Percentiles rank a stretch among this genome's conserved stretches.
phyloP scores from a whole-genome alignment of 148 eudicot genomes.

The Amaranthus cruentus region DNA sequence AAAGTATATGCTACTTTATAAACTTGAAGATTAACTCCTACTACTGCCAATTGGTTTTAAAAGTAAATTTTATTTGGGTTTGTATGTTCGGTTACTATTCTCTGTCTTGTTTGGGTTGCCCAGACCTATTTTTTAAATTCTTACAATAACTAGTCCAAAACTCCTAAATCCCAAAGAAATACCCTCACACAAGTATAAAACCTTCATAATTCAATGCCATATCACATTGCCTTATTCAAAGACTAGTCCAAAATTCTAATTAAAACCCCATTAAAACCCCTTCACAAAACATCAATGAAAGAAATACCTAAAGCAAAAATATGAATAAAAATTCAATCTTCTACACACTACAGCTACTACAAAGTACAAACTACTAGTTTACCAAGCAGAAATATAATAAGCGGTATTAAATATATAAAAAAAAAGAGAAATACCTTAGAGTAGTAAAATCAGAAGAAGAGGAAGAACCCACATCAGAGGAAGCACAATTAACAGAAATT shows the following conservation, averaged over 20 bases:
- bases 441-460: slow-evolving; percentile 36
- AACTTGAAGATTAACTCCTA: too few relatives aligned
- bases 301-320: neutral
- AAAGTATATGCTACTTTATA: too few relatives aligned
- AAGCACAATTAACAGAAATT: slow-evolving; percentile 32
- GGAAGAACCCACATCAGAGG: slow-evolving; percentile 41
- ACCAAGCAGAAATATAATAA: neutral
- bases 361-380: neutral
- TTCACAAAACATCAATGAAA: neutral
- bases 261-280: slow-evolving; percentile 3
- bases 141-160: too few relatives aligned
- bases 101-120: too few relatives aligned
- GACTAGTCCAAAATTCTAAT: neutral
- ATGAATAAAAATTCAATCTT: too few relatives aligned
- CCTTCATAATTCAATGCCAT: neutral
- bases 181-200: neutral
- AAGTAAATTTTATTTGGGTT: too few relatives aligned
- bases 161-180: too few relatives aligned
- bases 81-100: too few relatives aligned
- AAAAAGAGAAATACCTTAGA: slow-evolving; percentile 26
- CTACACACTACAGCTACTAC: too few relatives aligned
- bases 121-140: too few relatives aligned
- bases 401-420: neutral
- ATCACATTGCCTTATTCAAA: neutral
- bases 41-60: too few relatives aligned